Base-by-base conservation (phyloP, 805 yeast genomes). In the Ogataea parapolymorpha region DNA sequence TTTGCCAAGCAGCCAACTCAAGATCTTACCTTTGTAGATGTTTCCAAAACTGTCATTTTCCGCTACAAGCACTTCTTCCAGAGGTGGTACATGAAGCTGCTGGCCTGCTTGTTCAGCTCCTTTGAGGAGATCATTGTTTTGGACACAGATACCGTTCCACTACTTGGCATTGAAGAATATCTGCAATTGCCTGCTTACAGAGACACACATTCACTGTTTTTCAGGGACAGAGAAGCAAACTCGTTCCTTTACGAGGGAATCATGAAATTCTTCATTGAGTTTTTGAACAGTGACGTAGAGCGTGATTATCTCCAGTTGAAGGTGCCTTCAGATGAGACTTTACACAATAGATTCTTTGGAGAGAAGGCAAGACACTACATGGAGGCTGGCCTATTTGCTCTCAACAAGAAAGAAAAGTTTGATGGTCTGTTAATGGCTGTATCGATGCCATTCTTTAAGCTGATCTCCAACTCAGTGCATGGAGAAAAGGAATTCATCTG, bases 401-500 rank as follows among this genome's bases (percentile, higher is more conserved):
- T 77, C 13, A 71, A 79, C 49, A 74, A 71, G 36, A 58, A 61
- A 29, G 56, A 63, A 18, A 85, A 81, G 53, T 72, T 75, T 37
- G 61, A 68, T 40, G 73, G 80, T 3, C 55, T 75, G 4, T 46
- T 79, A 24, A 61, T 72, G 42, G 67, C 80, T 2, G 60, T 65
- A 6, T 52, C 62, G 13, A 46, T 73, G 45, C 75, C 73, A 45
- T 58, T 72, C 49, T 67, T 70, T 57, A 61, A 60, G 39, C 58
- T 73, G 18, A 65, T 72, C 17, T 60, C 69, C 1, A 67, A 74
- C 1, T 73, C 80, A 14, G 71, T 82, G 8, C 84, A 85, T 71
- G 95, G 95, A 28, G 95, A 85, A 48, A 85, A 85, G 51, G 93
- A 85, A 55, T 65, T 84, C 49, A 79, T 82, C 53, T 83, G 91